phyloP scores from a whole-genome alignment of 2,329 filamentous ascomycete species.

The Lizonia empirigonia region DNA sequence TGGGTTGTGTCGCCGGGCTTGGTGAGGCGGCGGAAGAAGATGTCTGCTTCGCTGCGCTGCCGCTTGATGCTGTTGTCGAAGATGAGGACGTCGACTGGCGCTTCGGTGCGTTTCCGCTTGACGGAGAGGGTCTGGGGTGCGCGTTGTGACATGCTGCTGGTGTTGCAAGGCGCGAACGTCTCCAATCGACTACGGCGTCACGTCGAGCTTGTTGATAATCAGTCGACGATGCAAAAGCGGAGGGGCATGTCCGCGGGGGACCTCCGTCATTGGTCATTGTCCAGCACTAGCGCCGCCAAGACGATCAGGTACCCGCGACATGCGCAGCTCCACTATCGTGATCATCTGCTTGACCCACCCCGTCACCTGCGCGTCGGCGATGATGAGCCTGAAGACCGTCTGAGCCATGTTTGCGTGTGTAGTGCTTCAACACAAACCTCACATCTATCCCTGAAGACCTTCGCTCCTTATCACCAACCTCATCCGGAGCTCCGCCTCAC shows the following conservation, averaged over 20 bases:
- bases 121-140: slow-evolving; percentile 47
- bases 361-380: slow-evolving; percentile 25
- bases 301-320: slow-evolving; percentile 9
- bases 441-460: slow-evolving; percentile 8
- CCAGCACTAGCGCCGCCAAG: slow-evolving; percentile 14
- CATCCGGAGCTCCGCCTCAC: slow-evolving; percentile 17
- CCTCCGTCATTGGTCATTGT: too few relatives aligned
- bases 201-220: neutral
- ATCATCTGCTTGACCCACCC: slow-evolving; percentile 7
- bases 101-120: slow-evolving; percentile 63
- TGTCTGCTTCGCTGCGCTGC: slow-evolving; percentile 25
- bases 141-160: slow-evolving; percentile 12
- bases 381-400: slow-evolving; percentile 16
- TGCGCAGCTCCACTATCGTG: neutral
- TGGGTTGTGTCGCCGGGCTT: slow-evolving; percentile 27
- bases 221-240: neutral
- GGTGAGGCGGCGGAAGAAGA: slow-evolving; percentile 31
- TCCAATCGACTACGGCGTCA: neutral
- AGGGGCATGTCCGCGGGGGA: slow-evolving; percentile 19
- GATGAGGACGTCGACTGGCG: slow-evolving; percentile 59
- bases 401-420: slow-evolving; percentile 32
- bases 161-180: neutral
- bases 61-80: slow-evolving; percentile 34
- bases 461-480: slow-evolving; percentile 16
- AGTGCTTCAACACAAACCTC: neutral